These are phyloP conservation scores for Laburnicola sp. DNA, from an alignment of 2,329 filamentous ascomycete genomes.

Conservation along the genomic window DNA sequence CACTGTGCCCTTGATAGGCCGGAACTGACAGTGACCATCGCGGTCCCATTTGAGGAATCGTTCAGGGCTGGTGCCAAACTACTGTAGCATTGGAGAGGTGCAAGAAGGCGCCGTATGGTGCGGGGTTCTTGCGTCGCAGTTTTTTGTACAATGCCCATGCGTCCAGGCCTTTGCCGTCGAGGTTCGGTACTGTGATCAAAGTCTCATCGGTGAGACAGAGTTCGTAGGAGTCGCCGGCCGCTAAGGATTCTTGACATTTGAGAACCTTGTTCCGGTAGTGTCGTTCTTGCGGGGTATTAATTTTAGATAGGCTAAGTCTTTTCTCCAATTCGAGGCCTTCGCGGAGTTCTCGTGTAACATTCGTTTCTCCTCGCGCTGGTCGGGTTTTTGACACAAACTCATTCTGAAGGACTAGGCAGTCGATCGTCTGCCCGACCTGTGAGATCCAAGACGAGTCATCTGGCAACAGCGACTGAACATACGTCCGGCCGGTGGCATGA, in stretches of 20 bases:
- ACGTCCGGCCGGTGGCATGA: conserved; percentile 59
- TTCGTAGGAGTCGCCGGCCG: conserved; percentile 79
- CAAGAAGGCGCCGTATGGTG: conserved; percentile 79
- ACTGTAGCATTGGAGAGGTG: conserved; percentile 66
- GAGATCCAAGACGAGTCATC: conserved; percentile 44
- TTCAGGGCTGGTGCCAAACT: conserved; percentile 77
- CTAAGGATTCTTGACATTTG: conserved; percentile 68
- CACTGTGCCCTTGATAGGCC: conserved; percentile 92
- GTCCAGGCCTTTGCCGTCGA: conserved; percentile 27
- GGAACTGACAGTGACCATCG: conserved; percentile 68
- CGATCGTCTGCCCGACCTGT: conserved; percentile 35
- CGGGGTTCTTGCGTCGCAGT: conserved; percentile 70
- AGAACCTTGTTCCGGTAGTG: conserved; percentile 66
- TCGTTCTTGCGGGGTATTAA: conserved; percentile 6
- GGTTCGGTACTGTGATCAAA: conserved; percentile 51
- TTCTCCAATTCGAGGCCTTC: conserved; percentile 5
- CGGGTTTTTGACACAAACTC: not conserved
- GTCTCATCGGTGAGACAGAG: conserved; percentile 78
- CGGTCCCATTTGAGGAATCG: conserved; percentile 73
- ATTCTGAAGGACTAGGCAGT: not conserved
- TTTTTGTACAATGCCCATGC: conserved; percentile 69
- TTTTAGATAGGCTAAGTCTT: conserved; percentile 1
- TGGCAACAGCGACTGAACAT: conserved; percentile 64
- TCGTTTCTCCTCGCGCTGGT: not conserved
- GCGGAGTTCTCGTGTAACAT: not conserved